Percentiles rank a stretch among this genome's conserved stretches.
Evolutionary conservation across 1,139 yeast species (phyloP).

Genomic region (Yamadazyma diddensiae): DNA sequence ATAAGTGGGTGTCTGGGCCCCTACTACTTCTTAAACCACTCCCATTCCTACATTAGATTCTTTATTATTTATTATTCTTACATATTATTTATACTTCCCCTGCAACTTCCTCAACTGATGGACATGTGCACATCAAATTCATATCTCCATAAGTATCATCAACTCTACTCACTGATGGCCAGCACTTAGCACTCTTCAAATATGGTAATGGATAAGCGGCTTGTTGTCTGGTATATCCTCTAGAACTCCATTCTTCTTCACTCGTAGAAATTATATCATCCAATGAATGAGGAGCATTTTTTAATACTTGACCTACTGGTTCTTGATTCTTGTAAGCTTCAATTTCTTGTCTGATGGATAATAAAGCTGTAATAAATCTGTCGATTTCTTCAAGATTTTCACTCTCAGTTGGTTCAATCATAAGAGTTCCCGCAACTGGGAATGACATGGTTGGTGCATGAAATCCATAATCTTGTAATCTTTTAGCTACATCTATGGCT

Average conservation of each 20-base stretch:
- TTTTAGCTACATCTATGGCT: constrained; percentile 94
- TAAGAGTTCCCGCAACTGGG: constrained; percentile 96
- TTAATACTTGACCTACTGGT: constrained; percentile 67
- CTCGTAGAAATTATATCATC: constrained; percentile 64
- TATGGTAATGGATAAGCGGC: constrained; percentile 89
- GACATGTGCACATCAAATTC: constrained; percentile 92
- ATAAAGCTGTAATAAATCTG: constrained; percentile 84
- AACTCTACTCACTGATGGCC: constrained; percentile 93
- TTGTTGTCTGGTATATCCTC: constrained; percentile 89
- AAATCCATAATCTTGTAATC: constrained; percentile 96
- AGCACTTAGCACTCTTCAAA: constrained; percentile 73
- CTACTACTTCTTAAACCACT: too few species aligned
- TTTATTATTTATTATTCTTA: constrained; percentile 1
- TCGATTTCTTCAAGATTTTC: constrained; percentile 87
- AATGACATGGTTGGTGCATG: constrained; percentile 99
- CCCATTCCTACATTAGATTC: background rate
- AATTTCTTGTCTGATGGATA: constrained; percentile 80
- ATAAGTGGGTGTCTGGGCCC: too few species aligned
- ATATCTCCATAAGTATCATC: constrained; percentile 94
- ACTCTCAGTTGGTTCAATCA: constrained; percentile 98
- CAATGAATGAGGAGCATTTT: constrained; percentile 90
- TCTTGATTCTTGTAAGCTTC: constrained; percentile 69
- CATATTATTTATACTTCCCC: constrained; percentile 1
- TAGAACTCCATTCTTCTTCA: constrained; percentile 64
- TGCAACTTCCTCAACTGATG: constrained; percentile 69